These are phyloP conservation scores for Reutealis trisperma DNA, from an alignment of 345 rosid genomes.

Conservation along the genomic window DNA sequence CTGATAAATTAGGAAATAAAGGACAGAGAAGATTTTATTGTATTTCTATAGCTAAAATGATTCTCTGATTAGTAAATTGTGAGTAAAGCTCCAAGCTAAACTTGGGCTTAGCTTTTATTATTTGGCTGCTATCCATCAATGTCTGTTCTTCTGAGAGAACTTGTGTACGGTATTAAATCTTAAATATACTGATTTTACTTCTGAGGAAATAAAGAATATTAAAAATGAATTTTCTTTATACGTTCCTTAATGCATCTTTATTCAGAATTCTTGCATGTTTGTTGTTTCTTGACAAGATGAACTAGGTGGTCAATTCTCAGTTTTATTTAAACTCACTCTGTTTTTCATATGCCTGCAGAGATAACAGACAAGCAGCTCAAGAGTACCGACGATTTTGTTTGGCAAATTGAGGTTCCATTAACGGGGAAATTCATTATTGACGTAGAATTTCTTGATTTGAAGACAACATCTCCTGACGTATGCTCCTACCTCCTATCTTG, in stretches of 20 bases:
- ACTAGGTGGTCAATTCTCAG: background rate
- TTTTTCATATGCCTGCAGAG: constrained; percentile 44
- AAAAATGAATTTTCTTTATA: background rate
- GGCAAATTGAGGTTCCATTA: constrained; percentile 80
- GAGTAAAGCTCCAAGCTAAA: background rate
- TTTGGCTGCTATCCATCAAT: background rate
- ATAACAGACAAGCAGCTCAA: constrained; percentile 72
- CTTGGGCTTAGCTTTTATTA: background rate
- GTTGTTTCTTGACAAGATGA: background rate
- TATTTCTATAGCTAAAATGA: background rate
- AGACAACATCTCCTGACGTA: constrained; percentile 67
- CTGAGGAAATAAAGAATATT: background rate
- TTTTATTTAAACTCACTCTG: background rate
- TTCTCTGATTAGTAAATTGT: background rate
- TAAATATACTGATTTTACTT: background rate
- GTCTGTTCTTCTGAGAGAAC: background rate
- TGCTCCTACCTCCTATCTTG: constrained; percentile 21
- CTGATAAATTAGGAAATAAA: background rate
- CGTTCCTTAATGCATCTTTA: background rate
- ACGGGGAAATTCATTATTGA: constrained; percentile 87
- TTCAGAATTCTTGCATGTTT: background rate
- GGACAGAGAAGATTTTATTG: background rate
- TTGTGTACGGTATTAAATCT: background rate
- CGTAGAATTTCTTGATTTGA: constrained; percentile 85
- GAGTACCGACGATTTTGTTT: constrained; percentile 73